Evolutionary conservation across 2,329 filamentous ascomycete genomes (phyloP), one percentile per base, ranked within the genome.

Genomic region (Rutstroemia sp.): DNA sequence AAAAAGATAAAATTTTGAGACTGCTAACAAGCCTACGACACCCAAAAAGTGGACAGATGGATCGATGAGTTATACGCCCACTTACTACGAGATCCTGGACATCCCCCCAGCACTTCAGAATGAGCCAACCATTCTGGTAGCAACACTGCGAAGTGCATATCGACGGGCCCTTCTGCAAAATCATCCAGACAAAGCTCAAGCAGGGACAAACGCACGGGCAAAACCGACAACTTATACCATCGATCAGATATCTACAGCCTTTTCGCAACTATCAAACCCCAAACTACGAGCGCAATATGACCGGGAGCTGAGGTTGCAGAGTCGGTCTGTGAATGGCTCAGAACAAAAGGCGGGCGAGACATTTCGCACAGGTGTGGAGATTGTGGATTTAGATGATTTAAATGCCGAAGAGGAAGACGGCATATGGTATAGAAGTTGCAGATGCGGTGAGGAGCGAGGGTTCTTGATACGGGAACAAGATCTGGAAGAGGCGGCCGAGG

Each of bases 371-470:
- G 83, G 83, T 5, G 75, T 86, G 44, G 83, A 87, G 67, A 78
- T 75, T 2, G 72, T 86, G 37, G 84, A 88, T 67, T 75, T 88
- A 5, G 84, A 87, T 69, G 84, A 87, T 66, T 70, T 87, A 21
- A 71, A 70, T 8, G 80, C 74, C 61, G 79, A 84, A 63, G 76
- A 78, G 57, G 66, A 51, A 7, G 65, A 68, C 16, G 71, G 54
- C 0, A 68, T 73, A 44, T 87, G 83, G 81, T 79, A 76, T 65
- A 75, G 78, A 45, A 64, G 73, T 16, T 87, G 84, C 70, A 78
- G 84, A 52, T 87, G 84, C 68, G 84, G 84, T 41, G 86, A 86
- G 67, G 73, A 75, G 34, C 74, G 76, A 41, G 83, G 83, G 1
- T 87, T 81, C 66, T 68, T 77, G 27, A 78, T 87, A 60, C 71